A percentile compares a stretch with the other conserved stretches of the same genome.
Evolutionary conservation across 108 stramenopile genomes (phyloP).

Genomic region (Asterionellopsis glacialis): DNA sequence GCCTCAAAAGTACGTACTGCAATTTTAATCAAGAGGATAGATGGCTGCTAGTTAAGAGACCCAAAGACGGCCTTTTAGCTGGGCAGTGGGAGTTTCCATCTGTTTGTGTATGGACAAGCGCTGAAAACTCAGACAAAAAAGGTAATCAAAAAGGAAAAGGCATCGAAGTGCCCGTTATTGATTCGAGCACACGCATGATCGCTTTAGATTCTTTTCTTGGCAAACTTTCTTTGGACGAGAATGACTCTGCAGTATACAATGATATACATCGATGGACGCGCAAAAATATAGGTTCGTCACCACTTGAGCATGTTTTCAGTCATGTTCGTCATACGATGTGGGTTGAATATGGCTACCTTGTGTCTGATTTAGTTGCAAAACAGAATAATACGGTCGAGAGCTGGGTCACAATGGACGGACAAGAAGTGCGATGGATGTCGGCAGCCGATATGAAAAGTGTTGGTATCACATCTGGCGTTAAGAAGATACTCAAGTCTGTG

Average conservation of each 20-base stretch:
- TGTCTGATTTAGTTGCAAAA: neutral
- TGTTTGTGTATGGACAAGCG: conserved; percentile 43
- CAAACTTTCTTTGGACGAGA: conserved; percentile 9
- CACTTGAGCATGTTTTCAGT: conserved; percentile 78
- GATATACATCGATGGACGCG: conserved; percentile 2
- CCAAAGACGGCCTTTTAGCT: conserved; percentile 61
- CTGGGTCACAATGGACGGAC: conserved; percentile 41
- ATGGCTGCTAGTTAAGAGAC: conserved; percentile 78
- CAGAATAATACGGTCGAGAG: conserved; percentile 10
- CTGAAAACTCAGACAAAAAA: conserved; percentile 19
- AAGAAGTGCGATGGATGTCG: conserved; percentile 70
- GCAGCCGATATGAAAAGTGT: conserved; percentile 62
- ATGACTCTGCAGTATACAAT: neutral
- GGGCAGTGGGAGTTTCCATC: conserved; percentile 89
- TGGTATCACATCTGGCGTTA: conserved; percentile 79
- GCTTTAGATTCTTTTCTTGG: conserved; percentile 29
- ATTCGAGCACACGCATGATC: conserved; percentile 14
- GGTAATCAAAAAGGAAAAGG: conserved; percentile 15
- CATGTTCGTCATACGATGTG: conserved; percentile 78
- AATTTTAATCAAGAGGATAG: neutral
- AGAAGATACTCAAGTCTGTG: conserved; percentile 60
- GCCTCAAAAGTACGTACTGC: neutral
- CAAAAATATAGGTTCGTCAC: conserved; percentile 4
- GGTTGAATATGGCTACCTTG: conserved; percentile 35
- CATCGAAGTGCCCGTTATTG: conserved; percentile 29